phyloP scores from a whole-genome alignment of 179 eudicot species.

The Pouteria campechiana region DNA sequence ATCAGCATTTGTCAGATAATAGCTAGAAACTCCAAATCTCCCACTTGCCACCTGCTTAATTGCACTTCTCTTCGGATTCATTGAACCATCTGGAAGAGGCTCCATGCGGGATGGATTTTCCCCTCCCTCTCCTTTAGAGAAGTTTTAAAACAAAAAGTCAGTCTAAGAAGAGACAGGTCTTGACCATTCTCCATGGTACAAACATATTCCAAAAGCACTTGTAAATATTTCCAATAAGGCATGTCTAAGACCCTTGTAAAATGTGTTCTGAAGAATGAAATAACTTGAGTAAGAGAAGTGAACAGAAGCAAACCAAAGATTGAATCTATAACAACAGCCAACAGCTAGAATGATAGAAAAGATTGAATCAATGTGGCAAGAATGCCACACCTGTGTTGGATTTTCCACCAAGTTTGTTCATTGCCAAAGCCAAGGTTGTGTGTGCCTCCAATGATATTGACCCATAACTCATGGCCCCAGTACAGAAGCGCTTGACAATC shows the following conservation, averaged over 20 bases:
- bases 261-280: too few species aligned
- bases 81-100: slow-evolving; percentile 84
- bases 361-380: too few species aligned
- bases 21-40: slow-evolving; percentile 97
- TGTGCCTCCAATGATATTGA: slow-evolving; percentile 97
- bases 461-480: slow-evolving; percentile 99
- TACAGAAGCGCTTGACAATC: slow-evolving; percentile 92
- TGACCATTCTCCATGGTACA: too few species aligned
- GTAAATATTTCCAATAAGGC: too few species aligned
- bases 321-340: too few species aligned
- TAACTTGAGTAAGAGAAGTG: too few species aligned
- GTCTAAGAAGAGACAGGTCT: background rate
- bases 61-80: slow-evolving; percentile 84
- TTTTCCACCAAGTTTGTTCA: slow-evolving; percentile 95
- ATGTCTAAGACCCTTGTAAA: too few species aligned
- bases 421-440: slow-evolving; percentile 81
- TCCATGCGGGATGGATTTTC: slow-evolving; percentile 95
- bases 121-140: slow-evolving; percentile 88
- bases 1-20: slow-evolving; percentile 96
- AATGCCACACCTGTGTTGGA: slow-evolving; percentile 74
- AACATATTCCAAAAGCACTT: too few species aligned
- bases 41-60: slow-evolving; percentile 99
- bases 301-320: too few species aligned
- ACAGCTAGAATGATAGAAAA: too few species aligned
- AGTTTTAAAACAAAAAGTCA: background rate